Evolutionary conservation across 495 filamentous ascomycete species (phyloP), one percentile per base, ranked within the genome.

Genomic region (Gamarada debralockiae): DNA sequence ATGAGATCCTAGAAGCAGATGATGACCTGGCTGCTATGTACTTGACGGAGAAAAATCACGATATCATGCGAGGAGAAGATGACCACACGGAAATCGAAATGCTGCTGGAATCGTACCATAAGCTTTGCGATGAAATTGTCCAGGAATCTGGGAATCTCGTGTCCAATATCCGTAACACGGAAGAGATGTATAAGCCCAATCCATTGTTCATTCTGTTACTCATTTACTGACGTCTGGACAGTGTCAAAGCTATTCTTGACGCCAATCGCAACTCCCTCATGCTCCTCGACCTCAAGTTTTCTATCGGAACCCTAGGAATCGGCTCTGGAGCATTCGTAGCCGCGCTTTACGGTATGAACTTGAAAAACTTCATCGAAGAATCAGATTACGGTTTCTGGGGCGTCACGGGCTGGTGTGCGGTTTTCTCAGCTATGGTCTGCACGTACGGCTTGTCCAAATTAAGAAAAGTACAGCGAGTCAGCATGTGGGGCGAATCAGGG

Each of bases 311-410:
- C 2, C 79, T 98, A 9, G 90, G 90, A 2, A 81, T 98, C 25
- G 92, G 88, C 50, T 86, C 90, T 59, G 93, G 93, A 25, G 95
- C 95, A 44, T 90, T 97, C 63, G 80, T 96, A 64, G 93, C 93
- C 23, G 90, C 89, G n/a, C 83, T 97, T 12, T 97, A 97, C 74
- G 93, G 93, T 59, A 97, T 97, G 92, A 98, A 98, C 70, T 75
- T 98, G 56, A 95, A 96, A 65, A 97, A 97, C 69, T 98, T 97
- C 68, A 85, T 97, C 57, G 93, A 98, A 73, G 93, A 97, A 68
- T 89, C 88, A n/a, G 83, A 90, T 67, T 75, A 91, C 62, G 93
- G 92, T 9, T 97, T 98, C 67, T 73, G 76, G 23, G 82, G 78
- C 38, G 83, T 97, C 55, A 87, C 83, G 3, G 73, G 68, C 13